Evolutionary conservation across 371 early-diverging fungal species (phyloP).

Genomic region (Mortierella sp.): DNA sequence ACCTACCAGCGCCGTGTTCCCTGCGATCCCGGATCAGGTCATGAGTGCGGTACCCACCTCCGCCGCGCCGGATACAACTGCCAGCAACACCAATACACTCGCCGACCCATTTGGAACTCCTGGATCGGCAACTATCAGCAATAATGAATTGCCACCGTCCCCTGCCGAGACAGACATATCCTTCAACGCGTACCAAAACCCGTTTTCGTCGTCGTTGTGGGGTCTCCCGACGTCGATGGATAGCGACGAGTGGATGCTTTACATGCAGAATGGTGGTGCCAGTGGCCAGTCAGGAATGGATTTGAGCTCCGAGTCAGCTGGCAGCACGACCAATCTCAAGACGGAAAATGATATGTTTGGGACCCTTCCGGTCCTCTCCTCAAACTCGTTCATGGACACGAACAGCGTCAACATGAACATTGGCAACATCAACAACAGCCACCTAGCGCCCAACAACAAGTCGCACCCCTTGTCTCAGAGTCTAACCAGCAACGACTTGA

Average conservation of each 20-base stretch:
- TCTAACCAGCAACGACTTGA: constrained; percentile 34
- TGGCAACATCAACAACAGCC: constrained; percentile 9
- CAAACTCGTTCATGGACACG: constrained; percentile 16
- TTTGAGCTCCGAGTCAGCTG: background rate
- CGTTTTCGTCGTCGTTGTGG: constrained; percentile 55
- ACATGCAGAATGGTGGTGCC: constrained; percentile 47
- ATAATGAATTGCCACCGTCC: constrained; percentile 1
- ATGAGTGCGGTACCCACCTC: background rate
- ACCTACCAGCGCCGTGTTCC: constrained; percentile 21
- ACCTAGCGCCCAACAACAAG: background rate
- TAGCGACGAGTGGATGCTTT: constrained; percentile 49
- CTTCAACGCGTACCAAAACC: constrained; percentile 34
- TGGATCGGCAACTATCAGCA: constrained; percentile 21
- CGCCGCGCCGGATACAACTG: background rate
- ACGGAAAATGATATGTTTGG: constrained; percentile 19
- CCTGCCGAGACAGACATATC: constrained; percentile 14
- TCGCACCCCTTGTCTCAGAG: constrained; percentile 45
- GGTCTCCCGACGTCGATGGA: constrained; percentile 51
- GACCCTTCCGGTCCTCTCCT: constrained; percentile 12
- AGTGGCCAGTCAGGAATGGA: constrained; percentile 2
- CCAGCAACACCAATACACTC: background rate
- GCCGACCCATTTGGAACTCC: constrained; percentile 45
- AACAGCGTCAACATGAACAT: constrained; percentile 6
- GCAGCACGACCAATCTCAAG: background rate
- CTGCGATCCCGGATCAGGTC: background rate